Base-by-base conservation (phyloP, 164 flowering plant genomes). In the Protea cynaroides region DNA sequence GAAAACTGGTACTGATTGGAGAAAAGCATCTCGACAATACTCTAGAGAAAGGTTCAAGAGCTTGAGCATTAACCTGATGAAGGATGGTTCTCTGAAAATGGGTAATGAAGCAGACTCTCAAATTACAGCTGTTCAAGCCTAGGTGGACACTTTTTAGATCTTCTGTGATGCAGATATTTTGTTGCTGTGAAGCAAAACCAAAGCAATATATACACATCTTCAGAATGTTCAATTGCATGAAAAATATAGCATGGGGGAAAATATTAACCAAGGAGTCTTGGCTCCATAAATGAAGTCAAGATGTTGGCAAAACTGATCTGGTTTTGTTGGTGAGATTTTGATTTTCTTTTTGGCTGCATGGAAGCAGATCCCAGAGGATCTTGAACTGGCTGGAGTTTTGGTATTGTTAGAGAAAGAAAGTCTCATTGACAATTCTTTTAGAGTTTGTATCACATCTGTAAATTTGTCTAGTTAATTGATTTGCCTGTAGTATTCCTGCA, bases 1-100 rank as follows among this genome's bases (percentile, higher is more conserved):
- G 99, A 94, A 94, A 74, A 75, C 97, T 23, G 97, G 99, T 73
- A 94, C 99, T 1, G 99, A 94, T 58, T 94, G 99, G 99, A 87
- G 99, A 77, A 94, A 91, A 79, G 96, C 97, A 38, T 94, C 99
- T 53, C 78, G 97, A 18, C 97, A 94, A 63, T 94, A 89, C 65
- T 94, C 97, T 37, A 84, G 99, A 69, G 97, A 94, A 76, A 85
- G 96, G 40, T 94, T 89, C 81, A 91, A 89, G 79, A 94, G 96
- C 84, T 69, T 94, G 76, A 94, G 98, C 74, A 72, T 90, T 12
- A 84, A 89, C 79, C 79, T 94, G 55, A 90, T 94, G 98, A 91
- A 89, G 74, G 97, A 94, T 67, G 99, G 99, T 46, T 92, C 97
- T 8, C 69, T 94, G 74, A 89, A 84, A 56, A 87, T 92, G 65